Evolutionary conservation across 768 basidiomycete species (phyloP).

Genomic region (Phlebiopsis gigantea): DNA sequence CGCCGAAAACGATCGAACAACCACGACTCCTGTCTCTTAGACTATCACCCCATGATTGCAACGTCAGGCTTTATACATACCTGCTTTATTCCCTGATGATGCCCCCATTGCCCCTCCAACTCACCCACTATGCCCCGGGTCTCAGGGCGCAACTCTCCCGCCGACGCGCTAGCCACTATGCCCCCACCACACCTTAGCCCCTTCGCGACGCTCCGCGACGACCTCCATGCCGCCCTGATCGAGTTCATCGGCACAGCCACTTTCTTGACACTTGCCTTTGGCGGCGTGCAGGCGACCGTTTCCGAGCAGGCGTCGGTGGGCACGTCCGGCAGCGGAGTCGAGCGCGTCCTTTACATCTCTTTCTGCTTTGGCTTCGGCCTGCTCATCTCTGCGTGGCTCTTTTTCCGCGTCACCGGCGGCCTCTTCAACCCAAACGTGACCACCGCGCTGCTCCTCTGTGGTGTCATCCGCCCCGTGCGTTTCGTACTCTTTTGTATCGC

Average conservation of each 20-base stretch:
- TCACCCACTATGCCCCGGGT: constrained; percentile 1
- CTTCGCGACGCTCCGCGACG: constrained; percentile 29
- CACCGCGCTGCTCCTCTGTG: constrained; percentile 52
- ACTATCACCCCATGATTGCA: neutral
- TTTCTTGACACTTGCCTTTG: constrained; percentile 62
- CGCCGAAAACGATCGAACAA: neutral
- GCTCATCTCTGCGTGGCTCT: constrained; percentile 61
- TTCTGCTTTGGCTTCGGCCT: constrained; percentile 58
- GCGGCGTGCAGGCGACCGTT: constrained; percentile 55
- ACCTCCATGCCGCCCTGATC: constrained; percentile 44
- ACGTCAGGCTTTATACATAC: neutral
- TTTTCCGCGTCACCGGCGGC: constrained; percentile 59
- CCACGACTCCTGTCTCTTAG: neutral
- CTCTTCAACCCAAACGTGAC: constrained; percentile 64
- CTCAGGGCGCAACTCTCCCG: neutral
- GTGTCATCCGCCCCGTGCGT: constrained; percentile 48
- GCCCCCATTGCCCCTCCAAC: neutral
- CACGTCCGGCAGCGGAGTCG: constrained; percentile 19
- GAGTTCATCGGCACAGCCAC: constrained; percentile 57
- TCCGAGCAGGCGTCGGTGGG: constrained; percentile 23
- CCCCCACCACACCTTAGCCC: constrained; percentile 9
- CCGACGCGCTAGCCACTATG: constrained; percentile 5
- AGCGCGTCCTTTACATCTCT: constrained; percentile 50
- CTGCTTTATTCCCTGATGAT: neutral
- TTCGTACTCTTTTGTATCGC: constrained; percentile 58